Base-by-base conservation (phyloP, 2,329 filamentous ascomycete genomes). In the Drechmeria coniospora region DNA sequence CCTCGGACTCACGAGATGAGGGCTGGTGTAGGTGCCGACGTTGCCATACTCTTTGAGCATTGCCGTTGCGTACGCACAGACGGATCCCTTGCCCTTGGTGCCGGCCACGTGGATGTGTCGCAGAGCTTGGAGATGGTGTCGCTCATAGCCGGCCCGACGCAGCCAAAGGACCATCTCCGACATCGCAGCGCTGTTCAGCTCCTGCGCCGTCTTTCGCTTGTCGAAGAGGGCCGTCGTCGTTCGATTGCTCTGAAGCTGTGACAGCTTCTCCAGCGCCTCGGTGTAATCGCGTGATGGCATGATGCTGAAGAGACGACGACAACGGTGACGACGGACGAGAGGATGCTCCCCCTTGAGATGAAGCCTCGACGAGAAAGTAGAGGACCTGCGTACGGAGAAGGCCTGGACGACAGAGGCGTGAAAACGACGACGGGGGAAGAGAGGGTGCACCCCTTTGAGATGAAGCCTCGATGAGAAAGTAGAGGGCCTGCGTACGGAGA, bases 81-180 rank as follows among this genome's bases (percentile, higher is more conserved):
- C 84, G 3, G 81, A 90, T 22, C 86, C 86, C 51, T 94, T 95
- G 34, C 87, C 87, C 51, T 94, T 95, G 4, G 86, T 94, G 9
- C 87, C 87, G 1, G 87, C 81, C 25, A 95, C 74, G 48, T 95
- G 87, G 34, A 95, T 72, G 38, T 63, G 65, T 11, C 52, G 54
- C 28, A 67, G 51, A 4, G 43, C 38, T 9, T 51, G 41, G 15
- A 69, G 56, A 37, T 61, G 56, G 1, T 41, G 29, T 2, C 51
- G 50, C 53, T 76, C 56, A 53, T 92, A 81, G 26, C 82, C 82
- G 30, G 81, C 74, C 35, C 77, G 77, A 25, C 56, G 59, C 37
- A 81, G 72, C 79, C 80, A 92, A 40, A 73, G 68, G 16, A 75
- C 58, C 68, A 90, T 87, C 49, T 93, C 82, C 0, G 81, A 79